These are phyloP conservation scores for Echium plantagineum DNA, from an alignment of 257 asterid genomes.

Conservation along the genomic window DNA sequence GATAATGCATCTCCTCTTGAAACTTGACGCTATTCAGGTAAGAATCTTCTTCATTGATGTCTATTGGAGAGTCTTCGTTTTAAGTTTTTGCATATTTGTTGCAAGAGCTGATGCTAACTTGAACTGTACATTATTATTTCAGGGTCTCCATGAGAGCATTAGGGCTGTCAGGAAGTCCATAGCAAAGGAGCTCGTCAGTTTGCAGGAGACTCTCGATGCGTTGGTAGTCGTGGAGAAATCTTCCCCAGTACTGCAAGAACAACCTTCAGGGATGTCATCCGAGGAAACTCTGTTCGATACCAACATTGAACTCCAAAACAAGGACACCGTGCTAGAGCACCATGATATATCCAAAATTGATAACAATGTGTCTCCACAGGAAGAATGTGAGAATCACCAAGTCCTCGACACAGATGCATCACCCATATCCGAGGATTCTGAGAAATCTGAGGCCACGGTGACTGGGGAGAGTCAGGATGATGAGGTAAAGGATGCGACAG, in stretches of 20 bases:
- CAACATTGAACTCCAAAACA: background rate
- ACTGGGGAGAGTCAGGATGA: background rate
- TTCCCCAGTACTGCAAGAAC: conserved; percentile 10
- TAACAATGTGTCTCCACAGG: conserved; percentile 1
- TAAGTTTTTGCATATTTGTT: background rate
- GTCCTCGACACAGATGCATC: conserved; percentile 1
- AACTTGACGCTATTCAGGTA: conserved; percentile 62
- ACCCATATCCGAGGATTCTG: conserved; percentile 4
- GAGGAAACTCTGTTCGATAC: background rate
- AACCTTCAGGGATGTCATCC: background rate
- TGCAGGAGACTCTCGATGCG: conserved; percentile 58
- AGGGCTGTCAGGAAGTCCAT: conserved; percentile 53
- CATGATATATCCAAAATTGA: conserved; percentile 2
- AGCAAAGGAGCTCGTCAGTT: conserved; percentile 50
- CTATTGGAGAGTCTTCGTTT: background rate
- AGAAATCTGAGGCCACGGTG: conserved; percentile 5
- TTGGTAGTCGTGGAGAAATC: conserved; percentile 7
- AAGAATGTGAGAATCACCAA: conserved; percentile 9
- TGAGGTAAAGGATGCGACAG: conserved; percentile 1
- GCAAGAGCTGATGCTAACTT: background rate
- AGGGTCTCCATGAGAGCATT: conserved; percentile 17
- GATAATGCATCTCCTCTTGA: conserved; percentile 54
- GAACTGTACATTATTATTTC: background rate
- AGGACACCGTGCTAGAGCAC: background rate
- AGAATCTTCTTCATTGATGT: background rate